These are phyloP conservation scores for Kazachstania psychrophila DNA, from an alignment of 805 yeast species.

Conservation along the genomic window DNA sequence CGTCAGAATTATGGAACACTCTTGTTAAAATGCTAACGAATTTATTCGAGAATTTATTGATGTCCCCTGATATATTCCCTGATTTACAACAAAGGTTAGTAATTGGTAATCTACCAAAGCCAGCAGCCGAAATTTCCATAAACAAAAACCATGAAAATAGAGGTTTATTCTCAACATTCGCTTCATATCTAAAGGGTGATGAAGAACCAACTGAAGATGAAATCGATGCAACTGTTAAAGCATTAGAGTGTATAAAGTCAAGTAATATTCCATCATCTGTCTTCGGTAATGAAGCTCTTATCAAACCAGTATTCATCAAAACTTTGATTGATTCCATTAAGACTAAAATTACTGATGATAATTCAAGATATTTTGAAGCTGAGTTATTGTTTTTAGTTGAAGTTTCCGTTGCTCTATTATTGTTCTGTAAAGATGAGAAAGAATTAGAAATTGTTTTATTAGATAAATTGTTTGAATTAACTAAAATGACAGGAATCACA, in stretches of 20 bases:
- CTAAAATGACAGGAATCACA: conserved; percentile 13
- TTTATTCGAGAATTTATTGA: conserved; percentile 62
- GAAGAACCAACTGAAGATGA: conserved; percentile 94
- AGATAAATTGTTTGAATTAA: conserved; percentile 12
- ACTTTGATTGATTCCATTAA: conserved; percentile 32
- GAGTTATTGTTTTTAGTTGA: conserved; percentile 44
- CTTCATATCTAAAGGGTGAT: conserved; percentile 88
- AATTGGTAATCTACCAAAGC: conserved; percentile 47
- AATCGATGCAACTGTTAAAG: conserved; percentile 72
- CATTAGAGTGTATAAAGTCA: conserved; percentile 73
- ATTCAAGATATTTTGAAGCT: conserved; percentile 36
- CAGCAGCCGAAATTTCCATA: conserved; percentile 58
- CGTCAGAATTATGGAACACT: conserved; percentile 45
- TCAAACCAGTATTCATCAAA: conserved; percentile 26
- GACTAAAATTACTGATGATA: conserved; percentile 22
- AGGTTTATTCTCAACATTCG: conserved; percentile 83
- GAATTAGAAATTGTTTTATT: conserved; percentile 17
- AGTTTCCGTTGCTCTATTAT: conserved; percentile 24
- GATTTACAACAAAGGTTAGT: conserved; percentile 53
- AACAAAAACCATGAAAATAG: conserved; percentile 55
- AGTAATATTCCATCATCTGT: conserved; percentile 53
- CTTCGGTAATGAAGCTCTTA: conserved; percentile 35
- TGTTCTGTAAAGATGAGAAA: conserved; percentile 28
- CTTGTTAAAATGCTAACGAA: conserved; percentile 52
- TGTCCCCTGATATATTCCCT: conserved; percentile 54